These are phyloP conservation scores for Populus hybrid DNA, from an alignment of 441 rosid genomes.

Conservation along the genomic window DNA sequence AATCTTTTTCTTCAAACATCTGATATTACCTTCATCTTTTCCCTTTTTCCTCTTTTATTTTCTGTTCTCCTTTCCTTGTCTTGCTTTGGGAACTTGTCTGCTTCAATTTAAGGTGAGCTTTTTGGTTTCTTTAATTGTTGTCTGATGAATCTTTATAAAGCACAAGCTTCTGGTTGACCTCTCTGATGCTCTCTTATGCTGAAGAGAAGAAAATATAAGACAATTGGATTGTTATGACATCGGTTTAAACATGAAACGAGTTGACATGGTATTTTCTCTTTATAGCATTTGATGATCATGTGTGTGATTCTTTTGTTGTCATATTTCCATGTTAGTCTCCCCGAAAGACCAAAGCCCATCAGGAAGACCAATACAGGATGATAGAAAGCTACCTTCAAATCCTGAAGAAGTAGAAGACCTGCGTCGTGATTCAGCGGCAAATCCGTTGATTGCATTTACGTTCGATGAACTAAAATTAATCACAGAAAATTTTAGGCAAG, in stretches of 20 bases:
- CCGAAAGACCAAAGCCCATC: slow-evolving; percentile 54
- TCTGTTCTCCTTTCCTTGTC: not conserved
- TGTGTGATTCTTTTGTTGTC: slow-evolving; percentile 15
- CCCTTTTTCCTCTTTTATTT: not conserved
- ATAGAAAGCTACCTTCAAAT: slow-evolving; percentile 73
- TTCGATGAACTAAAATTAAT: slow-evolving; percentile 69
- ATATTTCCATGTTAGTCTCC: slow-evolving; percentile 41
- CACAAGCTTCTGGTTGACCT: not conserved
- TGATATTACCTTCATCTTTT: not conserved
- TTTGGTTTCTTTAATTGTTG: not conserved
- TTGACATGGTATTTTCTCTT: not conserved
- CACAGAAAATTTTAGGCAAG: slow-evolving; percentile 83
- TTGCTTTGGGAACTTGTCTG: not conserved
- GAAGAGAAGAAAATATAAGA: not conserved
- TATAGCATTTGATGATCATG: not conserved
- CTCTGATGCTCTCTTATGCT: not conserved
- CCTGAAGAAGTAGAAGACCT: slow-evolving; percentile 94
- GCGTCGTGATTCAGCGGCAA: slow-evolving; percentile 71
- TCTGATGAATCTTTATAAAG: slow-evolving; percentile 7
- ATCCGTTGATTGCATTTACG: slow-evolving; percentile 83
- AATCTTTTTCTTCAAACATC: not conserved
- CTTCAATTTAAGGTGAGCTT: not conserved
- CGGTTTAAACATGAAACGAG: not conserved
- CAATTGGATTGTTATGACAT: not conserved
- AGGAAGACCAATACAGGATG: slow-evolving; percentile 36